Evolutionary conservation across 2,329 filamentous ascomycete species (phyloP), one percentile per base, ranked within the genome.

Genomic region (Sordariomycetes sp.): DNA sequence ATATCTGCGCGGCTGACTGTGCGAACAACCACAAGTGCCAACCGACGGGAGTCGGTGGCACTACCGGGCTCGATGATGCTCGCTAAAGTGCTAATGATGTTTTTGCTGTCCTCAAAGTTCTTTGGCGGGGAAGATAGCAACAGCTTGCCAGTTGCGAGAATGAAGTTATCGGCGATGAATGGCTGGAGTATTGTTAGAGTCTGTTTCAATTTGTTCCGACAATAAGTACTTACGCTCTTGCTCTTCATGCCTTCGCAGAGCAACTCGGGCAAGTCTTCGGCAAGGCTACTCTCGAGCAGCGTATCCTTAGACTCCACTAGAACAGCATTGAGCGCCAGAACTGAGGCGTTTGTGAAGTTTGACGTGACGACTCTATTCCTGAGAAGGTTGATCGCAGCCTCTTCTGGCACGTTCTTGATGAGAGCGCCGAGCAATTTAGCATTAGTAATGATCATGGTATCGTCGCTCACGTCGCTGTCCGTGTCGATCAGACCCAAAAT

Each of bases 141-240:
- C 52, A 86, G 93, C 58, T 96, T 96, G 46, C 90, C 92, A 15
- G 87, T 82, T 24, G 90, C 90, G 21, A 95, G 70, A 39, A 94
- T 84, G 46, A 76, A 81, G 54, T 95, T 94, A 51, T 94, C 86
- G 32, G 85, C 78, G 39, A 96, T 79, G 53, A 83, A 86, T n/a
- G 80, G 70, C 78, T 88, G 46, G 18, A 12, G n/a, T 15, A 17
- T 26, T 10, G 21, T 36, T 32, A 35, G 24, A n/a, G 20, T 26
- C 20, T 34, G 12, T 24, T 36, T 39, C 18, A 14, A 25, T n/a
- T n/a, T n/a, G n/a, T n/a, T n/a, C n/a, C n/a, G n/a, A n/a, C n/a
- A n/a, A n/a, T n/a, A n/a, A 38, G 1, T 11, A 68, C 78, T 72
- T 66, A 86, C 83, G 53, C 76, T 80, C 54, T 82, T 84, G 61